A percentile compares a stretch with the other conserved stretches of the same genome.
Conservation (phyloP, 202 grass and related monocot species). For the Carex arenaria region DNA sequence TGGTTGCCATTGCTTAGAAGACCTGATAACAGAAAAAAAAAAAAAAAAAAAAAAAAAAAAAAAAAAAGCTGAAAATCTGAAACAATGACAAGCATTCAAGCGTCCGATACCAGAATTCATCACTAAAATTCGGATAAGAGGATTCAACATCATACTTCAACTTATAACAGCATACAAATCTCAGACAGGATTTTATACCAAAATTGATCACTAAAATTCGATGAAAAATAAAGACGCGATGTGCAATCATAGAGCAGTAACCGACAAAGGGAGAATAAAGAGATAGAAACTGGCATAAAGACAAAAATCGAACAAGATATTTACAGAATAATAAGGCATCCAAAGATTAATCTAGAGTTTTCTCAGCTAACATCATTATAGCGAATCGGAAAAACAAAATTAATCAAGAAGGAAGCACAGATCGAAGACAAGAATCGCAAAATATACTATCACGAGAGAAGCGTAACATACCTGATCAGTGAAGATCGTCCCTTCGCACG, state of each 20-base stretch:
- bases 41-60: background rate
- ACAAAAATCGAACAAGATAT: background rate
- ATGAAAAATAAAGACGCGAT: background rate
- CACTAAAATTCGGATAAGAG: background rate
- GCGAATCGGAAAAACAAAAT: background rate
- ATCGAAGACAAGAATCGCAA: background rate
- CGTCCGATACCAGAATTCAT: background rate
- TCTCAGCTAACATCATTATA: background rate
- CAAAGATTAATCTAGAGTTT: background rate
- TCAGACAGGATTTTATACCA: background rate
- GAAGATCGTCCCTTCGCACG: background rate
- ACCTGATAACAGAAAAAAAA: background rate
- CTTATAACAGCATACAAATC: background rate
- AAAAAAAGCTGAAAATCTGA: background rate
- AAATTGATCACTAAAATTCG: background rate
- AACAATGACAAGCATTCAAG: background rate
- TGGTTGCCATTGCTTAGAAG: constrained; percentile 52
- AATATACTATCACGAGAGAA: background rate
- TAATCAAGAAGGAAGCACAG: background rate
- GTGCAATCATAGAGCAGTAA: background rate
- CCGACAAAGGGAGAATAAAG: background rate
- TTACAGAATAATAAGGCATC: background rate
- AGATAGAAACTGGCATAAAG: background rate
- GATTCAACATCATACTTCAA: background rate
- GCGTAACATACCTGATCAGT: background rate